A percentile compares a stretch with the other conserved stretches of the same genome.
phyloP scores from a whole-genome alignment of 2,329 filamentous ascomycete species.

The Penicillium oxalicum region DNA sequence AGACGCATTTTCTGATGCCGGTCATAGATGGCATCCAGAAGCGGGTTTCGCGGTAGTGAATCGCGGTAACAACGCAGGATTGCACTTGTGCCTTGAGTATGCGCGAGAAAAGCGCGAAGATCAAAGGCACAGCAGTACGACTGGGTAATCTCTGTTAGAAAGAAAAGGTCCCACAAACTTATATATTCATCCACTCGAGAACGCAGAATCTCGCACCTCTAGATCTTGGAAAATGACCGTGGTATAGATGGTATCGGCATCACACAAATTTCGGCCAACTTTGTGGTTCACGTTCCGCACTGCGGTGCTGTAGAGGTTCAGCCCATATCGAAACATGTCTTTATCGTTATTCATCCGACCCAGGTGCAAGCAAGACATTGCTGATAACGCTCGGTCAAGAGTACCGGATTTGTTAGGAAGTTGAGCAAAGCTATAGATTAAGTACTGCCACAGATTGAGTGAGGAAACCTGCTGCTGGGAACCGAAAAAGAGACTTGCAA shows the following conservation, averaged over 20 bases:
- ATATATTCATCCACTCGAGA: no score
- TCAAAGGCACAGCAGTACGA: slow-evolving; percentile 4
- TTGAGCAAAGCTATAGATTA: background rate
- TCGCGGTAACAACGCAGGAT: slow-evolving; percentile 2
- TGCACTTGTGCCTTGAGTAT: slow-evolving; percentile 3
- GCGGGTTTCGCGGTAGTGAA: background rate
- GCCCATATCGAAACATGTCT: slow-evolving; percentile 2
- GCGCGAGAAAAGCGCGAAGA: slow-evolving; percentile 3
- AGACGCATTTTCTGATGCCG: slow-evolving; percentile 5
- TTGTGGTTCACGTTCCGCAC: slow-evolving; percentile 1
- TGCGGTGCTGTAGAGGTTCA: slow-evolving; percentile 3
- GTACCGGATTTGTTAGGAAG: slow-evolving; percentile 1
- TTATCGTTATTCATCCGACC: slow-evolving; percentile 1
- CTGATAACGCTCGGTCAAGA: slow-evolving; percentile 3
- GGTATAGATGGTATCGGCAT: slow-evolving; percentile 5
- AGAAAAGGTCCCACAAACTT: no score
- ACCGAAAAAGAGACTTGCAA: background rate
- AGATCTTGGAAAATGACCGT: slow-evolving; percentile 7
- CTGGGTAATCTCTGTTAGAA: background rate
- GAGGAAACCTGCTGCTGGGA: background rate
- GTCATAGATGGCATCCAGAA: slow-evolving; percentile 5
- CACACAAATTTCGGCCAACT: slow-evolving; percentile 2
- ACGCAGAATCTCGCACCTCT: background rate
- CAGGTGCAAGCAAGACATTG: slow-evolving; percentile 4
- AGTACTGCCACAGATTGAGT: slow-evolving; percentile 3